A percentile compares a stretch with the other conserved stretches of the same genome.
Evolutionary conservation across 768 basidiomycete species (phyloP).

Genomic region (Amanita muscaria): DNA sequence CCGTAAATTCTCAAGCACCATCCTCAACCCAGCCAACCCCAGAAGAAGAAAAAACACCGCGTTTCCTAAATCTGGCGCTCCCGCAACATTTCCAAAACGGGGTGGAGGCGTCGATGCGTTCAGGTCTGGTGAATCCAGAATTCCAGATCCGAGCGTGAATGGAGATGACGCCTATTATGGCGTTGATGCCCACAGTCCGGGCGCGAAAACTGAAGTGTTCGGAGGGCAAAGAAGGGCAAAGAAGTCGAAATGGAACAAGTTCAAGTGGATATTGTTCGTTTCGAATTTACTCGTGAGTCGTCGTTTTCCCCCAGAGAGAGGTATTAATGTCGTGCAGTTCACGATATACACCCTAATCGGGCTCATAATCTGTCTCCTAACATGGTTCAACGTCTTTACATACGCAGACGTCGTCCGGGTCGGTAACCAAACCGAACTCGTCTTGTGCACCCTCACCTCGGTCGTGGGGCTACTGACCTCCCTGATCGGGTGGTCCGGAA

Average conservation of each 20-base stretch:
- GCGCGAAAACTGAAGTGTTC: neutral
- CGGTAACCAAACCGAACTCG: constrained; percentile 58
- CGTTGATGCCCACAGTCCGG: no score
- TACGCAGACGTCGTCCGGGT: constrained; percentile 65
- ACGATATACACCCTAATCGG: constrained; percentile 50
- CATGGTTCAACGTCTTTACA: constrained; percentile 69
- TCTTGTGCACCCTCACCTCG: constrained; percentile 63
- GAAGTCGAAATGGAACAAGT: constrained; percentile 66
- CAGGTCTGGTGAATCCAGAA: constrained; percentile 39
- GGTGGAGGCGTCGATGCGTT: constrained; percentile 69
- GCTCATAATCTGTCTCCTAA: constrained; percentile 58
- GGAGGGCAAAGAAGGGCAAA: constrained; percentile 9
- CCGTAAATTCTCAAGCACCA: constrained; percentile 53
- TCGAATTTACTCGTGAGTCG: constrained; percentile 40
- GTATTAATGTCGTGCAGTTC: constrained; percentile 23
- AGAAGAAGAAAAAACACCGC: constrained; percentile 25
- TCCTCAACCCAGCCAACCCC: constrained; percentile 31
- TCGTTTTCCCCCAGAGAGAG: neutral
- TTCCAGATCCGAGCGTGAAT: constrained; percentile 35
- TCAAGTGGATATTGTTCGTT: constrained; percentile 70
- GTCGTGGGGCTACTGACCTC: constrained; percentile 52
- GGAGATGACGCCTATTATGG: constrained; percentile 37
- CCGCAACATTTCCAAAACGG: constrained; percentile 42
- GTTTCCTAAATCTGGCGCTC: constrained; percentile 15
- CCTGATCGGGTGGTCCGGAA: constrained; percentile 68